phyloP scores from a whole-genome alignment of 257 asterid species.

The Solanum paucissectum region DNA sequence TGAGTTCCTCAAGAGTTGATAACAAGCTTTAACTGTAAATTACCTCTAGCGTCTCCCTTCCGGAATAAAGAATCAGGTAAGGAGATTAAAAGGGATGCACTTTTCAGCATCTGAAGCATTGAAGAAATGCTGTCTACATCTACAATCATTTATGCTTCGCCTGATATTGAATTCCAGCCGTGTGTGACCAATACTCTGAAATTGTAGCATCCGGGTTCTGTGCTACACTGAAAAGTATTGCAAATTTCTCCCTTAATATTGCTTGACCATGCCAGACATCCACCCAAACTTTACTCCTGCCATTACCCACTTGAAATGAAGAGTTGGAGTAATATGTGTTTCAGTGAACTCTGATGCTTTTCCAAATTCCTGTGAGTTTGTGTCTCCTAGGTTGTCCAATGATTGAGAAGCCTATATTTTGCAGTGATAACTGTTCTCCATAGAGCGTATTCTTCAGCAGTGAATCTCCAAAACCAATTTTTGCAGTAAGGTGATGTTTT shows the following conservation, averaged over 20 bases:
- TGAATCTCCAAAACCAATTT: background rate
- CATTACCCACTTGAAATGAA: background rate
- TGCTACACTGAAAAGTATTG: background rate
- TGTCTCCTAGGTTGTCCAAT: background rate
- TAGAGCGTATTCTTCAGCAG: background rate
- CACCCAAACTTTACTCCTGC: background rate
- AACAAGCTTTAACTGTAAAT: background rate
- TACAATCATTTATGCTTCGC: background rate
- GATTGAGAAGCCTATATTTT: background rate
- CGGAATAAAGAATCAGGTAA: background rate
- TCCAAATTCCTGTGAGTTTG: background rate
- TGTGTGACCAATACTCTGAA: background rate
- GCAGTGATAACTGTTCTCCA: background rate
- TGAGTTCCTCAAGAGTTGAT: background rate
- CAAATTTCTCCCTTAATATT: background rate
- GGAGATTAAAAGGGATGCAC: background rate
- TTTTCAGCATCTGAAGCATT: background rate
- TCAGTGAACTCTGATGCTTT: background rate
- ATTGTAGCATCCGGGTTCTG: background rate
- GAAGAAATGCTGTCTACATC: background rate
- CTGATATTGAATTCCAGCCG: background rate
- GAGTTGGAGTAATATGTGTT: background rate
- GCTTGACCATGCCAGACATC: background rate
- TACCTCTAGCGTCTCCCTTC: background rate
- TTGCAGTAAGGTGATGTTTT: background rate